These are phyloP conservation scores for Sphagnurus paluster DNA, from an alignment of 1,284 basidiomycete genomes.

Conservation along the genomic window DNA sequence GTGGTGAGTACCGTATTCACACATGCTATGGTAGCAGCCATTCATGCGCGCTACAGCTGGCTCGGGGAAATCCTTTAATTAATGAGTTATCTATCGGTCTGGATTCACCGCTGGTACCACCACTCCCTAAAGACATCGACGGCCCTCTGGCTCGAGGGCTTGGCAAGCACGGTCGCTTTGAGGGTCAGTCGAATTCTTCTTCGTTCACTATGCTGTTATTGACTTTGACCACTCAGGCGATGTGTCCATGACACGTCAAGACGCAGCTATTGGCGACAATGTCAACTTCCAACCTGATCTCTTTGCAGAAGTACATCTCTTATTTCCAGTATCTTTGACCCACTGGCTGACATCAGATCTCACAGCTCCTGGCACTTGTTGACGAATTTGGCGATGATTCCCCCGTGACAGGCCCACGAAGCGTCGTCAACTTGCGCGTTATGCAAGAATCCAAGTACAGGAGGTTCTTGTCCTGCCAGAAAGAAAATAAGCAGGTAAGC, in stretches of 20 bases:
- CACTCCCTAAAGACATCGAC: slow-evolving; percentile 16
- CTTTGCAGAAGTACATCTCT: slow-evolving; percentile 6
- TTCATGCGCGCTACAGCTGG: slow-evolving; percentile 1
- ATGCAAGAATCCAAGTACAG: slow-evolving; percentile 14
- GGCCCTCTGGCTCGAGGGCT: slow-evolving; percentile 14
- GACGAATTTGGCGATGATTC: slow-evolving; percentile 15
- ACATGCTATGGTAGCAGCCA: neutral
- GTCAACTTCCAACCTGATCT: slow-evolving; percentile 10
- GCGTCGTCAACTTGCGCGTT: slow-evolving; percentile 9
- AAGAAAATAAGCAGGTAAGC: slow-evolving; percentile 7
- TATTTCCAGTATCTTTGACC: neutral
- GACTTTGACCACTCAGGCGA: too few relatives aligned
- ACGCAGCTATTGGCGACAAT: slow-evolving; percentile 16
- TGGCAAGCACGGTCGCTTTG: slow-evolving; percentile 15
- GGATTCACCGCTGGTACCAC: slow-evolving; percentile 9
- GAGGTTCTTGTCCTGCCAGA: slow-evolving; percentile 11
- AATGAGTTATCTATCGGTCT: slow-evolving; percentile 16
- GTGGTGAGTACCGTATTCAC: slow-evolving; percentile 7
- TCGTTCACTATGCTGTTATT: neutral
- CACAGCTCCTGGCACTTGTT: slow-evolving; percentile 10
- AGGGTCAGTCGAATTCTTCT: slow-evolving; percentile 2
- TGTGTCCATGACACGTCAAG: slow-evolving; percentile 20
- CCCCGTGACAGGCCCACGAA: slow-evolving; percentile 14
- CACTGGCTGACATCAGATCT: too few relatives aligned
- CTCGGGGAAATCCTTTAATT: slow-evolving; percentile 14